A percentile compares a stretch with the other conserved stretches of the same genome.
phyloP scores from a whole-genome alignment of 1,284 basidiomycete species.

The Marasmius fiardii region DNA sequence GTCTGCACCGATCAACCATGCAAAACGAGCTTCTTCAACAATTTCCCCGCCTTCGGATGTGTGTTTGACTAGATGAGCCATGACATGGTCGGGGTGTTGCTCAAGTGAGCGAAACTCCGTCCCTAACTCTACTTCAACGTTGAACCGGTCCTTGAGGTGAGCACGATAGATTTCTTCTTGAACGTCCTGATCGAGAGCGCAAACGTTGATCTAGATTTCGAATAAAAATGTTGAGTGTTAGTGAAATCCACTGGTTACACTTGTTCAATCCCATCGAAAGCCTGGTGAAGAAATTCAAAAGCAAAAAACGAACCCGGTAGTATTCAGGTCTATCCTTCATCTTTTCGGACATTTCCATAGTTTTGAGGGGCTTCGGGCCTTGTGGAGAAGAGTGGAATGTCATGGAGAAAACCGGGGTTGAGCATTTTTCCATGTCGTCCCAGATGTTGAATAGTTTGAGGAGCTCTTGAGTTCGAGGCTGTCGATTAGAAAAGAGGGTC shows the following conservation, averaged over 20 bases:
- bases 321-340: conserved; percentile 1
- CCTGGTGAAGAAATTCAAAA: not conserved
- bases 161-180: conserved; percentile 28
- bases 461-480: conserved; percentile 15
- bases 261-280: too few relatives aligned
- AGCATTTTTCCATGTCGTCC: conserved; percentile 4
- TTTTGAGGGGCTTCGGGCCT: not conserved
- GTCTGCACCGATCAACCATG: conserved; percentile 35
- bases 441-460: conserved; percentile 10
- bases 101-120: conserved; percentile 28
- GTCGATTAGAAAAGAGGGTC: too few relatives aligned
- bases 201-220: conserved; percentile 17
- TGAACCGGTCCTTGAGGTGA: conserved; percentile 21
- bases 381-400: not conserved
- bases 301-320: conserved; percentile 9
- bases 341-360: not conserved
- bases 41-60: conserved; percentile 13
- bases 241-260: too few relatives aligned
- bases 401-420: not conserved
- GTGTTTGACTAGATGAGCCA: conserved; percentile 21
- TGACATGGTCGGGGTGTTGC: conserved; percentile 23
- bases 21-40: conserved; percentile 18
- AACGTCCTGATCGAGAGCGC: conserved; percentile 29
- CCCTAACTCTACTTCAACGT: conserved; percentile 26
- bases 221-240: too few relatives aligned